Percentiles rank a stretch among this genome's conserved stretches.
Conservation (phyloP, 306 rosid species). For the Prunus campanulata region DNA sequence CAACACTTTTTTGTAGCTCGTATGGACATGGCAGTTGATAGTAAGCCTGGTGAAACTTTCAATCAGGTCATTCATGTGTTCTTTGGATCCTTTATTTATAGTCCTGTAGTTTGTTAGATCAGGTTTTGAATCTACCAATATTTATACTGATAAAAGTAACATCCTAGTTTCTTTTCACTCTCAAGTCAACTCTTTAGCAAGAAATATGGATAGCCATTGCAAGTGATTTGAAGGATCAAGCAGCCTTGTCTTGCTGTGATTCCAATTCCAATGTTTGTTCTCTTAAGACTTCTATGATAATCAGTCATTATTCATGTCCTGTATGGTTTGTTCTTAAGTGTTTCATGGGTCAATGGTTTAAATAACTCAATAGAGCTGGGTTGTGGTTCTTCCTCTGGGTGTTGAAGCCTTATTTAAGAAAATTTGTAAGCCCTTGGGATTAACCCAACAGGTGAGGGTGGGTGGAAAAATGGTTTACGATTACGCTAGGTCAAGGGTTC, state of each 20-base stretch:
- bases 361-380: neutral
- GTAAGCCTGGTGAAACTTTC: constrained; percentile 81
- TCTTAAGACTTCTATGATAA: neutral
- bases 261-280: neutral
- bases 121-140: neutral
- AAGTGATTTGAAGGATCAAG: neutral
- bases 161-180: neutral
- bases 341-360: neutral
- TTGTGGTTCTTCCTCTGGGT: neutral
- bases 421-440: neutral
- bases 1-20: constrained; percentile 87
- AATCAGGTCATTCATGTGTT: constrained; percentile 52
- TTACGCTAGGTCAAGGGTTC: no score
- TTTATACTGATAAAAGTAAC: neutral
- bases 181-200: neutral
- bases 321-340: neutral
- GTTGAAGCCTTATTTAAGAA: neutral
- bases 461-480: no score
- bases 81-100: neutral
- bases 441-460: no score
- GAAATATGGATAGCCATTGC: neutral
- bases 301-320: neutral
- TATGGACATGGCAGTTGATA: constrained; percentile 85
- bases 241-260: constrained; percentile 1
- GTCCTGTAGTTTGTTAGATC: neutral